Base-by-base conservation (phyloP, 805 yeast genomes). In the Starmerella etchellsii region DNA sequence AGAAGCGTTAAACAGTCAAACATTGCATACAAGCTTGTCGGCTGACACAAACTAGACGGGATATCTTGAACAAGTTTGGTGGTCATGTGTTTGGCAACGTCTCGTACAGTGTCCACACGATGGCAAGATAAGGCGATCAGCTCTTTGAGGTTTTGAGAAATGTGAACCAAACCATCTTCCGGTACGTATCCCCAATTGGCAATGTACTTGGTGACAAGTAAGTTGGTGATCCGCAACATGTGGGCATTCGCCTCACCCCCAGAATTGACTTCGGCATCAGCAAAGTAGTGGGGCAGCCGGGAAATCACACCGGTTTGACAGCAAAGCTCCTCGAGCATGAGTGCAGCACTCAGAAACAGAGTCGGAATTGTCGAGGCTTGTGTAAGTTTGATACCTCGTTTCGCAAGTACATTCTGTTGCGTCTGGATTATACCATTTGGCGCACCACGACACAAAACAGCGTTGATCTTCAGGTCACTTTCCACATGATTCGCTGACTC, bases 381-480 rank as follows among this genome's bases (percentile, higher is more conserved):
- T 14, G 30, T 34, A 6, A 27, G n/a, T 18, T 34, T 38, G 10
- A 28, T 21, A 22, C 27, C 21, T 13, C 39, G 23, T n/a, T 27
- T 31, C 10, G 38, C 26, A n/a, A 49, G 18, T 4, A 40, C 34
- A 7, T 30, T 22, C 10, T 27, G 28, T 39, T 49, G 53, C 19
- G 36, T 22, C 47, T 70, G 68, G 53, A 70, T 59, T 7, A 54
- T 47, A 6, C 48, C 68, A 18, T 46, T 37, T 3, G 51, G 74
- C 0, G 95, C 78, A 13, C 95, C 94, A 46, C 97, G 71, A 55
- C 94, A 73, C 39, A 91, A 67, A 23, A 91, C 84, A 1, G 95
- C 79, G 56, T 91, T 91, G 66, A 91, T 70, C 54, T 91, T 96
- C 47, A 91, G 68, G 2, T 95, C 83, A 16, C 94, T 83, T 57